Evolutionary conservation across 78 protist species (phyloP).

Genomic region (Emiliania huxleyi): DNA sequence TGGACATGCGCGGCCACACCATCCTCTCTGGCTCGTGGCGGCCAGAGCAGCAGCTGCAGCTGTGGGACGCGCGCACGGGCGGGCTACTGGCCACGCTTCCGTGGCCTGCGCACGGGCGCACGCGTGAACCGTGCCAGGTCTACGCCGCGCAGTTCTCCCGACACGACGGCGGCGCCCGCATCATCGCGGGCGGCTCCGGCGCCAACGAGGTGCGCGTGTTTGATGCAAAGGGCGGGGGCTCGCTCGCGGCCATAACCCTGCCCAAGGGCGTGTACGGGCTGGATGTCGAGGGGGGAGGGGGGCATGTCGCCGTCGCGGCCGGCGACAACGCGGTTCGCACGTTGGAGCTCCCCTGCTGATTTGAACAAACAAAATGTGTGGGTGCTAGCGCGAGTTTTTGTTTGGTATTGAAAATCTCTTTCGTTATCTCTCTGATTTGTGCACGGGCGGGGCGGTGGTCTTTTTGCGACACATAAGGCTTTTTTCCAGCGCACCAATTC

Average conservation of each 20-base stretch:
- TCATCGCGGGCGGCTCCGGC: constrained; percentile 47
- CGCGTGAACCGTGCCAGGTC: neutral
- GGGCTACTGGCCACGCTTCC: neutral
- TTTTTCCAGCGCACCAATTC: too few relatives aligned
- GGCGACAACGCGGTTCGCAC: neutral
- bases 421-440: too few relatives aligned
- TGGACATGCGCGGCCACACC: constrained; percentile 11
- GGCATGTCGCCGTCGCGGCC: neutral
- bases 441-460: too few relatives aligned
- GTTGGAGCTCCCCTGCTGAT: neutral
- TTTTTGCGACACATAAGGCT: too few relatives aligned
- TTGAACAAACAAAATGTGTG: too few relatives aligned
- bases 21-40: constrained; percentile 52
- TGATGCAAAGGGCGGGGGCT: neutral
- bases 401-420: too few relatives aligned
- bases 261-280: neutral
- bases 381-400: too few relatives aligned
- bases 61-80: constrained; percentile 45
- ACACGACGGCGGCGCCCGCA: neutral
- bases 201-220: constrained; percentile 35
- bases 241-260: neutral
- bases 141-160: constrained; percentile 41
- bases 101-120: neutral
- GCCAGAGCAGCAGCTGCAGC: constrained; percentile 18
- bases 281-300: neutral